Base-by-base conservation (phyloP, 2,329 filamentous ascomycete species). In the Dactylella cylindrospora region DNA sequence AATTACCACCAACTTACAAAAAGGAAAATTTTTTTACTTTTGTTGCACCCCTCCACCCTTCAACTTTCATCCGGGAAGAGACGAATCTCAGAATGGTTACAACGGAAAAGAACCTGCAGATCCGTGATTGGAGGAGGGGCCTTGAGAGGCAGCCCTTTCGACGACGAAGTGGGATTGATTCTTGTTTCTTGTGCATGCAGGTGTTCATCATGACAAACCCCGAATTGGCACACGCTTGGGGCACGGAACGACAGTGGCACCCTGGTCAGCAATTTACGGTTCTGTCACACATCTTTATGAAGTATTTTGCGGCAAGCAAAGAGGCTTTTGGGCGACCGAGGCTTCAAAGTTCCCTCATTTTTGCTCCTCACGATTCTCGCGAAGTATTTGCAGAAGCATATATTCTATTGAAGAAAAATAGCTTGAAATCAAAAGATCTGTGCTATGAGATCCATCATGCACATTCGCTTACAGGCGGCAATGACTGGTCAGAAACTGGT, bases 231-330 rank as follows among this genome's bases (percentile, higher is more conserved):
- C 57, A 62, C 49, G 44, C 38, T 62, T 45, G 49, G n/a, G 38
- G 57, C 49, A 62, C 57, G 41, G 55, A 49, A 62, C 33, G 54
- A 12, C 38, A 23, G 20, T 36, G 13, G 25, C 9, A 62, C 57
- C 57, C 57, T 54, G 57, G 57, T 62, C 49, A 15, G 36, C 35
- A 32, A 40, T 29, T 49, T 35, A 22, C 20, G 26, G 33, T 53
- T 53, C 57, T 62, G 49, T 54, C 57, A 62, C 57, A 62, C 57
- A 40, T 25, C 40, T 60, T 61, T 52, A 25, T 39, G 31, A 13
- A 13, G 19, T 43, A 13, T 19, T 12, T 32, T 17, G 33, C 10
- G 23, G 13, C 28, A 32, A 19, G 33, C 31, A 17, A 32, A 29
- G 19, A 29, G 41, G n/a, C n/a, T n/a, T n/a, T n/a, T n/a, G n/a